phyloP scores from a whole-genome alignment of 2,329 filamentous ascomycete species.

The Cercospora beticola region DNA sequence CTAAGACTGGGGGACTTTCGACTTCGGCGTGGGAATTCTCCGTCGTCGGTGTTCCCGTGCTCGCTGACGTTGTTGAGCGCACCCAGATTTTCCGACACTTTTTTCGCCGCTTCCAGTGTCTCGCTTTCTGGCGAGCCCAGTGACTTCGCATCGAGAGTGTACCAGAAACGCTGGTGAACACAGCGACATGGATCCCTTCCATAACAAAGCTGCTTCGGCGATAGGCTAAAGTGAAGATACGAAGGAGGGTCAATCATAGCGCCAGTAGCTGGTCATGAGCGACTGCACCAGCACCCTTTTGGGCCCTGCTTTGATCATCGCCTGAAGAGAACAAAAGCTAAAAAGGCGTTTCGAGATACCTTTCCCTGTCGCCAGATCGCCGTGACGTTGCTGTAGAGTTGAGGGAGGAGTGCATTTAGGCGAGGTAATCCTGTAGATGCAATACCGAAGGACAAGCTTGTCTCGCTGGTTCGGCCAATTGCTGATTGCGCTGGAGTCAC shows the following conservation, averaged over 20 bases:
- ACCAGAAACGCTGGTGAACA: background rate
- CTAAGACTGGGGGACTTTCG: background rate
- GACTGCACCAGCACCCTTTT: background rate
- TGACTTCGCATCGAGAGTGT: background rate
- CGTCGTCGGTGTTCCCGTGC: background rate
- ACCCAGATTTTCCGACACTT: background rate
- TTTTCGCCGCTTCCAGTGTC: background rate
- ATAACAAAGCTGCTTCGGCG: background rate
- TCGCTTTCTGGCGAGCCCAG: background rate
- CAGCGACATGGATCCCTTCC: background rate
- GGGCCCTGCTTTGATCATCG: background rate
- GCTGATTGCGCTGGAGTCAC: background rate
- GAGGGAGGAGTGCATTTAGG: background rate
- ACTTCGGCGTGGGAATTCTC: background rate
- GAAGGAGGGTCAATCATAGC: background rate
- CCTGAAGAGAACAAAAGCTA: background rate
- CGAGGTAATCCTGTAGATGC: background rate
- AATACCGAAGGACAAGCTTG: background rate
- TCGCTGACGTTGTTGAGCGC: background rate
- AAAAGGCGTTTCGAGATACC: background rate
- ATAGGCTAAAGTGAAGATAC: background rate
- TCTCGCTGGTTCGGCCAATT: background rate
- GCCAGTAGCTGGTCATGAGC: background rate
- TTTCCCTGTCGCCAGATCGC: background rate
- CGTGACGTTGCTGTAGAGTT: slow-evolving; percentile 1